Percentiles rank a stretch among this genome's conserved stretches.
These are phyloP conservation scores for Darksidea phi DNA, from an alignment of 495 filamentous ascomycete species.

Conservation along the genomic window DNA sequence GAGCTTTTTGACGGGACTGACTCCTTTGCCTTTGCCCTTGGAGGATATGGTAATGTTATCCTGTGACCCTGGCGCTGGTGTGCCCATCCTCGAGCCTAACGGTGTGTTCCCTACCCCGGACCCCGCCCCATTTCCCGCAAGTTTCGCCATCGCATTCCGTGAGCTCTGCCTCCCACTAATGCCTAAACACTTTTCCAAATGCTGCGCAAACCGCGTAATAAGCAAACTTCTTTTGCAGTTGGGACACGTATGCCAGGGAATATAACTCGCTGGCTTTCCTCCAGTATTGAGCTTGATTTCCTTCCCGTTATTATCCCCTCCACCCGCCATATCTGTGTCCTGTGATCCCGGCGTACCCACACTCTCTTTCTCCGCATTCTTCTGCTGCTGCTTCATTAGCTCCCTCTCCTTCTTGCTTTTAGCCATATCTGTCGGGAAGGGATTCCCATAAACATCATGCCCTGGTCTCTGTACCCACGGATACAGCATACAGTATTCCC, in stretches of 20 bases:
- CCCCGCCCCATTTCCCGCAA: conserved; percentile 35
- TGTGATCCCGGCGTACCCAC: conserved; percentile 40
- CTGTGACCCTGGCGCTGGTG: conserved; percentile 54
- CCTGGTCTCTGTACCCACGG: conserved; percentile 71
- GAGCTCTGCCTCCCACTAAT: conserved; percentile 68
- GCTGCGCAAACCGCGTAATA: conserved; percentile 64
- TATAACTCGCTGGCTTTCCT: conserved; percentile 61
- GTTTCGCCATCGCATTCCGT: conserved; percentile 46
- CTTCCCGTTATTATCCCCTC: conserved; percentile 12
- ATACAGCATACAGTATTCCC: conserved; percentile 70
- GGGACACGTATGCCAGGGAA: conserved; percentile 72
- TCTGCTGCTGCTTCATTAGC: conserved; percentile 37
- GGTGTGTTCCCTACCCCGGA: conserved; percentile 50
- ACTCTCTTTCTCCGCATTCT: conserved; percentile 33
- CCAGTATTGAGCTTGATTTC: conserved; percentile 38
- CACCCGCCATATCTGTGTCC: conserved; percentile 30
- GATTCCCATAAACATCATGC: conserved; percentile 81
- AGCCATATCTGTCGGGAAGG: conserved; percentile 60
- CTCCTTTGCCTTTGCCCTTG: conserved; percentile 50
- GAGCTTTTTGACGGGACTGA: conserved; percentile 31
- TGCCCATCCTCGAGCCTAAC: conserved; percentile 58
- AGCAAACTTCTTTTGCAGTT: conserved; percentile 61
- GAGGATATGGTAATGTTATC: conserved; percentile 44
- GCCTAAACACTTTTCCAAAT: conserved; percentile 78
- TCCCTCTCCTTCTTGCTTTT: conserved; percentile 55